Base-by-base conservation (phyloP, 2,329 filamentous ascomycete genomes). In the Cercospora sojina region DNA sequence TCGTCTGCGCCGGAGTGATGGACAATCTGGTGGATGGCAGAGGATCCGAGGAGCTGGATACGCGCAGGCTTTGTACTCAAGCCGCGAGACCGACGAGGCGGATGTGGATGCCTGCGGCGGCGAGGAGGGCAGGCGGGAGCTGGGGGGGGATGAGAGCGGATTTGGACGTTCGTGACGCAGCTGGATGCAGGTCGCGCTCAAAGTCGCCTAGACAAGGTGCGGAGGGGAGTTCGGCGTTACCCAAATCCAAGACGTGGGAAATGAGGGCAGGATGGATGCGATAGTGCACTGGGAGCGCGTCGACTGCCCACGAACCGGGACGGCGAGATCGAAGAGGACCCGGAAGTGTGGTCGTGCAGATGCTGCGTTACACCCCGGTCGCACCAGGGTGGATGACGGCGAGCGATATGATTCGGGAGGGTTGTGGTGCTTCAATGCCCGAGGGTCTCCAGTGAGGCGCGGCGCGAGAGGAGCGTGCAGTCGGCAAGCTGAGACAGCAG, bases 341-440 rank as follows among this genome's bases (percentile, higher is more conserved):
- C 80, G 77, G 70, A 77, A 79, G 78, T 77, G 79, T 79, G 80
- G 80, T 80, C 77, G 80, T 78, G 80, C 80, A 82, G 79, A 79
- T 75, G 78, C 77, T 75, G 80, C 80, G 80, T 77, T 74, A 80
- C 80, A 77, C 74, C 59, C 62, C 60, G 62, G 75, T 76, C 61
- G 66, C 68, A 76, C 74, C 69, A 73, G 70, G 69, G 68, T 73
- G 70, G 16, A 25, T 51, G 69, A 68, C 65, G 64, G 68, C 70
- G 71, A 72, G 63, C 66, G 70, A 58, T 65, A 65, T 64, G 61
- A 62, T 66, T 71, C 64, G 62, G 65, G 68, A 69, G 63, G 67
- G 72, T 72, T 72, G 78, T 79, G 67, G 73, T 78, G 76, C 61
- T 72, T 49, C 71, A 73, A 77, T 78, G 76, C 78, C 76, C 71